Base-by-base conservation (phyloP, 2,329 filamentous ascomycete species). In the Aureobasidium lini region DNA sequence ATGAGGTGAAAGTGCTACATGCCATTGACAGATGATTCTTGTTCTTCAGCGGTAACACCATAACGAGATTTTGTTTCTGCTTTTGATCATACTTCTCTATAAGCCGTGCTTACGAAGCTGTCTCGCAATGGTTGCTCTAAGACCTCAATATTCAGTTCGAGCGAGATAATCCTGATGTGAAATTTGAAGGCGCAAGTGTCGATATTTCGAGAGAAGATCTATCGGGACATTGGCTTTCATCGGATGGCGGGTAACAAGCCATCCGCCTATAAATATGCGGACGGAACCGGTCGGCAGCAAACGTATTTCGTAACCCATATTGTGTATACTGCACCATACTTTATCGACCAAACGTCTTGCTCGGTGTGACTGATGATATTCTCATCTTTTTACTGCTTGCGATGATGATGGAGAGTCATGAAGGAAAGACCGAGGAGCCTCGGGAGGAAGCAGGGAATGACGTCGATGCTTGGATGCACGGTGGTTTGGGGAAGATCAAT, bases 401-500 rank as follows among this genome's bases (percentile, higher is more conserved):
- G 37, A 13, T 6, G 9, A 15, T 40, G 37, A 23, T 23, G 23
- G 23, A 23, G 23, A 23, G 23, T 23, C 23, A 23, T 23, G 9
- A 53, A 37, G n/a, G 29, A 40, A 32, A 42, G 8, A 3, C n/a
- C 37, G 15, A 32, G 49, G n/a, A 31, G 11, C 37, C 37, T 40
- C 37, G 37, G 37, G 15, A 40, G 37, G 15, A 36, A 13, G 2
- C 31, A 31, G 36, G n/a, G 13, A 36, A 11, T 52, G 49, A 52
- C 23, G 34, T 39, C 11, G 37, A n/a, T 37, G 47, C 37, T 37
- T 37, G 16, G 36, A 29, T 36, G 49, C 49, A 53, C 49, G 49
- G 49, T 53, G 49, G 18, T 42, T 53, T 42, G 49, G 37, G 49
- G 49, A 36, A 42, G 39, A 53, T 31, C 49, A 53, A 53, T 42